Evolutionary conservation across 1,139 yeast genomes (phyloP).

Genomic region (Debaryomycetaceae sp.): DNA sequence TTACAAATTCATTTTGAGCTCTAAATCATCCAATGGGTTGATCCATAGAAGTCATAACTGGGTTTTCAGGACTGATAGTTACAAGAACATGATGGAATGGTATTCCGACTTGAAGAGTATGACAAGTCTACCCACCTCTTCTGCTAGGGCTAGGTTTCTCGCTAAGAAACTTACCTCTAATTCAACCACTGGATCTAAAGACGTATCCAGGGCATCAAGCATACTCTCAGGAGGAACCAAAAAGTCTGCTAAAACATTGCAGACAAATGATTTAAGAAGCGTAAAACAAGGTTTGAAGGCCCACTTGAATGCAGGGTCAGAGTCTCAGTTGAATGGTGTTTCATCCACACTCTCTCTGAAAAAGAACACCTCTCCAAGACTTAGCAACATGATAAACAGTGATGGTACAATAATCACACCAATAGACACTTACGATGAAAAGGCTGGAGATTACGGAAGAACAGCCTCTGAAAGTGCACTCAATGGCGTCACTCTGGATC

Average conservation of each 20-base stretch:
- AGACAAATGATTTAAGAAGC: slow-evolving; percentile 13
- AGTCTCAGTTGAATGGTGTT: slow-evolving; percentile 24
- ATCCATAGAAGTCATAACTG: slow-evolving; percentile 82
- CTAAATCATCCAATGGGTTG: slow-evolving; percentile 64
- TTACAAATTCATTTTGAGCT: slow-evolving; percentile 76
- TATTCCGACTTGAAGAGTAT: slow-evolving; percentile 68
- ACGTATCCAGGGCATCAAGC: slow-evolving; percentile 29
- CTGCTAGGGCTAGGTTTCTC: slow-evolving; percentile 39
- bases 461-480: neutral
- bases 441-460: neutral
- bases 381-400: slow-evolving; percentile 44
- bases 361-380: slow-evolving; percentile 32
- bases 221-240: slow-evolving; percentile 22
- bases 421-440: slow-evolving; percentile 22
- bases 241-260: slow-evolving; percentile 22
- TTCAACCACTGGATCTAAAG: slow-evolving; percentile 6
- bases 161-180: slow-evolving; percentile 14
- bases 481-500: neutral
- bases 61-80: slow-evolving; percentile 85
- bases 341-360: slow-evolving; percentile 37
- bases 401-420: slow-evolving; percentile 49
- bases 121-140: slow-evolving; percentile 56
- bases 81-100: slow-evolving; percentile 81
- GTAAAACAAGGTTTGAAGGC: slow-evolving; percentile 8
- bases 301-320: slow-evolving; percentile 24